These are phyloP conservation scores for Tolypocladium inflatum DNA, from an alignment of 2,329 filamentous ascomycete species.

Conservation along the genomic window DNA sequence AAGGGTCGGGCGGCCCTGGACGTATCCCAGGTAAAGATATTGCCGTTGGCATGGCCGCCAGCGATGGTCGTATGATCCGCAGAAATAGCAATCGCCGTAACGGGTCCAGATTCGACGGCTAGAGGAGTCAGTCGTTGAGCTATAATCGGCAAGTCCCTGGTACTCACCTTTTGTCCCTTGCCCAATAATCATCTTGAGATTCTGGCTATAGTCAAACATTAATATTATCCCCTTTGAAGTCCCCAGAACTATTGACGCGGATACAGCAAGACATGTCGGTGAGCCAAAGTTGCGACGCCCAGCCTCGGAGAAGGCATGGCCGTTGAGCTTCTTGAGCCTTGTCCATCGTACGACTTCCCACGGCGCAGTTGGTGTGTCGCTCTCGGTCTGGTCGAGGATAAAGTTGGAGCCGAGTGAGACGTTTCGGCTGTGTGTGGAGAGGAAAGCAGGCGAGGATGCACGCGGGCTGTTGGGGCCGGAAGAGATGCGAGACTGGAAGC, in stretches of 20 bases:
- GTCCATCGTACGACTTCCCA: slow-evolving; percentile 99
- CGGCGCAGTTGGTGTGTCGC: slow-evolving; percentile 65
- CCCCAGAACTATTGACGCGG: slow-evolving; percentile 79
- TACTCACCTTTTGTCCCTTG: slow-evolving; percentile 75
- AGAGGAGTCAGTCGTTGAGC: slow-evolving; percentile 18
- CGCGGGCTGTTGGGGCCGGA: slow-evolving; percentile 49
- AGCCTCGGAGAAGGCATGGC: slow-evolving; percentile 83
- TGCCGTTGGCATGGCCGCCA: slow-evolving; percentile 78
- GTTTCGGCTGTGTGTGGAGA: slow-evolving; percentile 69
- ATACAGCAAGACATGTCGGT: slow-evolving; percentile 82
- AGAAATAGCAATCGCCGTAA: slow-evolving; percentile 82
- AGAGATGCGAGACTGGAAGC: slow-evolving; percentile 80
- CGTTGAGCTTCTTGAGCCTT: slow-evolving; percentile 78
- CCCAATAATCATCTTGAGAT: slow-evolving; percentile 86
- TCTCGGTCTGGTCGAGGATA: slow-evolving; percentile 50
- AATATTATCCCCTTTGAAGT: slow-evolving; percentile 92
- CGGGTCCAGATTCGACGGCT: slow-evolving; percentile 83
- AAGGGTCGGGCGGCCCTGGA: slow-evolving; percentile 76
- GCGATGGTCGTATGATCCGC: slow-evolving; percentile 90
- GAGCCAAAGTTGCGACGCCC: slow-evolving; percentile 88
- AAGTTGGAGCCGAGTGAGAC: slow-evolving; percentile 69
- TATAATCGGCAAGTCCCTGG: neutral
- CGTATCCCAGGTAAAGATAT: slow-evolving; percentile 96
- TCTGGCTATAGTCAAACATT: slow-evolving; percentile 96
- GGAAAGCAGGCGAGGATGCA: slow-evolving; percentile 67